Base-by-base conservation (phyloP, 805 yeast species). In the Ogataea zsoltii region DNA sequence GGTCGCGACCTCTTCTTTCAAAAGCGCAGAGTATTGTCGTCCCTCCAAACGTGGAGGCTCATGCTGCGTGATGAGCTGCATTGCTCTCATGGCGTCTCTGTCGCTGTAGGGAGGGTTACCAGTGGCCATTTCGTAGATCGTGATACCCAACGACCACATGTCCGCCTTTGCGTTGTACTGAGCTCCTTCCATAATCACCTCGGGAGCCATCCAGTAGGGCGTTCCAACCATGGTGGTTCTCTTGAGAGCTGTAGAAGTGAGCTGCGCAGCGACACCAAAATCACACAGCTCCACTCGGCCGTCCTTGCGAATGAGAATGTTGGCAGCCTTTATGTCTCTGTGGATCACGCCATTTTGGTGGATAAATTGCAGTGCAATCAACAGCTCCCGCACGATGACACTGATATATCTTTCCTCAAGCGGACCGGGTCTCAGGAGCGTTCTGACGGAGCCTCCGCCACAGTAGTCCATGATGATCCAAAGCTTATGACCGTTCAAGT, bases 121-220 rank as follows among this genome's bases (percentile, higher is more conserved):
- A 0, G 98, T 91, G 9, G 96, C 95, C 53, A 92, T 84, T 66
- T 94, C 99, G 67, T 83, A 94, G 7, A 90, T 74, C 0, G 99
- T 92, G 49, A 94, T 88, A 13, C 99, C 99, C 38, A 92, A 66
- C 0, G 98, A 91, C 99, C 99, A 94, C 7, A 94, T 88, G 65
- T 94, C 99, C 0, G 96, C 99, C 66, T 85, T 91, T 35, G 84
- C 79, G 63, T 88, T 96, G 71, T 94, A 87, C 7, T 84, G 77
- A 13, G 85, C 86, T 33, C 95, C 96, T 65, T 92, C 97, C 69
- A 88, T 77, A 32, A 92, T 92, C 26, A 92, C 99, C 65, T 92
- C 99, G 0, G 99, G 99, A 0, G 99, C 97, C 99, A 94, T 94
- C 99, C 99, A 94, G 62, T 90, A 94, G 0, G 95, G 95, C 0